phyloP scores from a whole-genome alignment of 306 rosid genomes.

The Vicia faba region DNA sequence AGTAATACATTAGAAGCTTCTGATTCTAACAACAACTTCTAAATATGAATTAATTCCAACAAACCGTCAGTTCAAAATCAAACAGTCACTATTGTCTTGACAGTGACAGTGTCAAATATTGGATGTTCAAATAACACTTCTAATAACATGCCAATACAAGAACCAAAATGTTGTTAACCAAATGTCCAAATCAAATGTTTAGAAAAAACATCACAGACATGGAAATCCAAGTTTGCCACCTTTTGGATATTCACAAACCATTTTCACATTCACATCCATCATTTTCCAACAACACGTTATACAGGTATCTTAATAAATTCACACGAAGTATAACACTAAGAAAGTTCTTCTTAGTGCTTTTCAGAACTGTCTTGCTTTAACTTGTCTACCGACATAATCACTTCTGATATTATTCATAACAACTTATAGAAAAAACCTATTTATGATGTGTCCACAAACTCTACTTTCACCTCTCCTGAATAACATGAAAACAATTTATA shows the following conservation, averaged over 20 bases:
- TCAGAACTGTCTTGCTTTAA: not conserved
- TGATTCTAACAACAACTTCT: no score
- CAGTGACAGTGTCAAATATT: no score
- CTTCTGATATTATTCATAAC: not conserved
- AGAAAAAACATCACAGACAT: no score
- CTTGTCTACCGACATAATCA: not conserved
- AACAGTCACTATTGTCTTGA: no score
- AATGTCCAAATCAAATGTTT: conserved; percentile 6
- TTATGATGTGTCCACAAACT: not conserved
- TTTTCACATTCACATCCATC: conserved; percentile 5
- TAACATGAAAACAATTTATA: not conserved
- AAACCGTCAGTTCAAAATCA: no score
- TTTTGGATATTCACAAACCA: conserved; percentile 25
- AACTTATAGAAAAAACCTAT: not conserved
- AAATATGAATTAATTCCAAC: no score
- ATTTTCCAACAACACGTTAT: not conserved
- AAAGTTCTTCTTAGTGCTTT: not conserved
- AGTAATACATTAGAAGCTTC: no score
- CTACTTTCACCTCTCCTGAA: not conserved
- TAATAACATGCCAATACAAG: not conserved
- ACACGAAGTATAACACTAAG: not conserved
- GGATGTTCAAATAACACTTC: no score
- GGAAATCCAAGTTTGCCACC: conserved; percentile 23
- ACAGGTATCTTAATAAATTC: conserved; percentile 1
- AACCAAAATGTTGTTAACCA: conserved; percentile 13